Evolutionary conservation across 1,284 basidiomycete species (phyloP).

Genomic region (Ustanciosporium gigantosporum): DNA sequence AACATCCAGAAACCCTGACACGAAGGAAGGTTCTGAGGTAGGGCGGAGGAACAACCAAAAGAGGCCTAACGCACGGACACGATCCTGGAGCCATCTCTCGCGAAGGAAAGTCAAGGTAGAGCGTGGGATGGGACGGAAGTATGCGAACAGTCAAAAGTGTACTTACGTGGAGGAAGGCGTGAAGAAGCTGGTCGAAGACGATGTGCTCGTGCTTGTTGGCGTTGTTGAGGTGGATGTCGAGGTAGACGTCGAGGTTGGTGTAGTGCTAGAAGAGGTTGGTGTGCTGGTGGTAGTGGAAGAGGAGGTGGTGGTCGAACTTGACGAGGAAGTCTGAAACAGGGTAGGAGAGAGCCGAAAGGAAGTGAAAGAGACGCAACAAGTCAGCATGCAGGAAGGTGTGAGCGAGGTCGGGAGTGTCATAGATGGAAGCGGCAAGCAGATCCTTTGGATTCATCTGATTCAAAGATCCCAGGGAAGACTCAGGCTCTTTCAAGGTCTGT

Average conservation of each 20-base stretch:
- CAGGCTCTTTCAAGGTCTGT: no score
- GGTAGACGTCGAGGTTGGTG: constrained; percentile 6
- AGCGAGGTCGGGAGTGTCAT: no score
- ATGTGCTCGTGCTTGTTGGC: constrained; percentile 15
- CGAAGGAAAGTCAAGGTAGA: neutral
- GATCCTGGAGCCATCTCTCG: neutral
- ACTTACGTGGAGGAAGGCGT: constrained; percentile 33
- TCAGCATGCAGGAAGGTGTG: neutral
- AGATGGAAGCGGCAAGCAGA: no score
- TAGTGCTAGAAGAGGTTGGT: constrained; percentile 5
- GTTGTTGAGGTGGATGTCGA: constrained; percentile 9
- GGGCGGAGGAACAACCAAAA: neutral
- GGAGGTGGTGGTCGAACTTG: constrained; percentile 3
- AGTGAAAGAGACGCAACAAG: neutral
- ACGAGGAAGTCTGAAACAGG: constrained; percentile 5
- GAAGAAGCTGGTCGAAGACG: constrained; percentile 4
- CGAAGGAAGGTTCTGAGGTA: neutral
- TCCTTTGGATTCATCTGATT: no score
- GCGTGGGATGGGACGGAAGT: neutral
- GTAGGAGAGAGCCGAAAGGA: neutral
- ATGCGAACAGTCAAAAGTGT: neutral
- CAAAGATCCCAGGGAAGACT: neutral
- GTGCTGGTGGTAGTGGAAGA: constrained; percentile 9
- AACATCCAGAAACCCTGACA: constrained; percentile 5
- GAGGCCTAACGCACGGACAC: neutral